Conservation (phyloP, 2,329 filamentous ascomycete species). For the Xylariaceae sp. region DNA sequence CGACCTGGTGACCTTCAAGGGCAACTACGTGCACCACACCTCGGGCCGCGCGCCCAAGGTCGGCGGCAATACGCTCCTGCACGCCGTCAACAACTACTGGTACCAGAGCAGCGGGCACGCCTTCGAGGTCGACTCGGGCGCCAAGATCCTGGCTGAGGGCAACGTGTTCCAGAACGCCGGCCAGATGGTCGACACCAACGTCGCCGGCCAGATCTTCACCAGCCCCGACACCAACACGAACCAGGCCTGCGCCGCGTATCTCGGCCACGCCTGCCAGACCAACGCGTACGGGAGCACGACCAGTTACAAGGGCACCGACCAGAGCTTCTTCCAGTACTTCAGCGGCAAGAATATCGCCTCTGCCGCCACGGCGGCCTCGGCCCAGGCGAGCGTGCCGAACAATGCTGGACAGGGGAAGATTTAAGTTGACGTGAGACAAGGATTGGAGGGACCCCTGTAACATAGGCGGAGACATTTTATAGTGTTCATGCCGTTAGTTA, state of each 20-base stretch:
- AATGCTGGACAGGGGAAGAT: constrained; percentile 12
- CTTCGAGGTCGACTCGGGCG: constrained; percentile 38
- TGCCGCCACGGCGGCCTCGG: constrained; percentile 31
- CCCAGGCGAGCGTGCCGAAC: constrained; percentile 9
- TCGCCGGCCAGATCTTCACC: constrained; percentile 15
- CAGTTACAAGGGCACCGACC: constrained; percentile 37
- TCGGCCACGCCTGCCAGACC: constrained; percentile 45
- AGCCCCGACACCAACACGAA: constrained; percentile 12
- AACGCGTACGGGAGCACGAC: constrained; percentile 44
- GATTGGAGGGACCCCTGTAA: too few species aligned
- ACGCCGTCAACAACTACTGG: constrained; percentile 41
- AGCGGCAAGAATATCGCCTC: constrained; percentile 46
- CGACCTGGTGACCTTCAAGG: constrained; percentile 37
- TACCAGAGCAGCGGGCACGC: constrained; percentile 38
- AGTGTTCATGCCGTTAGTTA: too few species aligned
- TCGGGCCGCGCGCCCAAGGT: constrained; percentile 41
- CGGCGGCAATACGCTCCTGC: constrained; percentile 30
- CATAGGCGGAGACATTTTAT: too few species aligned
- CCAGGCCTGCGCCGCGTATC: constrained; percentile 19
- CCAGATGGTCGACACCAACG: constrained; percentile 10
- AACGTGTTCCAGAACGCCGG: constrained; percentile 41
- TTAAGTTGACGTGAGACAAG: constrained; percentile 1
- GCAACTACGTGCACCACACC: constrained; percentile 41
- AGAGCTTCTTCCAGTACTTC: constrained; percentile 45
- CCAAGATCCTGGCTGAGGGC: constrained; percentile 42